Base-by-base conservation (phyloP, 2,329 filamentous ascomycete genomes). In the Aspergillus uvarum region DNA sequence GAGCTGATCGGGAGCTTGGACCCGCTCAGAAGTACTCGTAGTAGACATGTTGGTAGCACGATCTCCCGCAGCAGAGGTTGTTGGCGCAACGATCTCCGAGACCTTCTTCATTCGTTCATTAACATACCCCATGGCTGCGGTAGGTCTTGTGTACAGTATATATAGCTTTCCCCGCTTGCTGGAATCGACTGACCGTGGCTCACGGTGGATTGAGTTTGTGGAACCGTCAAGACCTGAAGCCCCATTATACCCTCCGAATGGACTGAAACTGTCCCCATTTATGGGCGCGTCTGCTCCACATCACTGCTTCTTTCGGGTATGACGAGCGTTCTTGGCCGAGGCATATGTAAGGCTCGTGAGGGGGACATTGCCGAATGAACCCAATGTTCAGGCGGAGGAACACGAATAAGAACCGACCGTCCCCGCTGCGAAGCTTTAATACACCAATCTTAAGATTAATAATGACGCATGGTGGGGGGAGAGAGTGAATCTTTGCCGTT, bases 1-100 rank as follows among this genome's bases (percentile, higher is more conserved):
- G 22, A 85, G 61, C 26, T 72, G 64, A 29, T 69, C 59, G 3
- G 75, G 66, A 29, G 58, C 59, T 54, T 76, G 73, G 5, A 60
- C 22, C 2, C 61, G 35, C 47, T 67, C 42, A 57, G 26, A 29
- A 29, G 67, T 65, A 22, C 22, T 3, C 22, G 22, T 22, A 4
- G 61, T 50, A 24, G 50, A 35, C 19, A 60, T 21, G 21, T 44
- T 47, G 21, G 26, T 54, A 44, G 42, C 11, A 24, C 38, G 7
- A 51, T 14, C 14, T 47, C 47, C 16, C 19, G 14, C 29, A 47
- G 38, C 12, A 47, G 57, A 5, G 11, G n/a, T 11, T 31, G 24
- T n/a, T 10, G 38, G 14, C 7, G 58, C 44, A 7, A 51, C 1
- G 11, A 31, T 50, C 3, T 24, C n/a, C 24, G 59, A 12, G 3